Conservation (phyloP, 768 basidiomycete species). For the Russula griseocarnosa region DNA sequence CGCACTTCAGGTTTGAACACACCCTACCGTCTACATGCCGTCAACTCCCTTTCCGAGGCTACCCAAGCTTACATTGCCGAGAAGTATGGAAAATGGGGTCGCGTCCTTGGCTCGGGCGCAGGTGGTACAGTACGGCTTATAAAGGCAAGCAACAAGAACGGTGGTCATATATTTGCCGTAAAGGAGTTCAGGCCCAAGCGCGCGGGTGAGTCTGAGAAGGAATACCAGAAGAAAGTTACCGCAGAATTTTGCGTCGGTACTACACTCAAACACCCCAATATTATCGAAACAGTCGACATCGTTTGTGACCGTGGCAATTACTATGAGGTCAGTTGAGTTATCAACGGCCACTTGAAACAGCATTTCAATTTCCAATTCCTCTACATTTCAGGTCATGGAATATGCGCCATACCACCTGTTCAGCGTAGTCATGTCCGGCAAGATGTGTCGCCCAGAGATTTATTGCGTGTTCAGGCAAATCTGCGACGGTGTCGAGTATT, state of each 20-base stretch:
- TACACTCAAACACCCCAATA: conserved; percentile 89
- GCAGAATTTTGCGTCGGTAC: conserved; percentile 98
- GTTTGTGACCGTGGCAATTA: conserved; percentile 96
- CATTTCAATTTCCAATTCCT: conserved; percentile 14
- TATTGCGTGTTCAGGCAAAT: conserved; percentile 99
- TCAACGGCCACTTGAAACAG: neutral
- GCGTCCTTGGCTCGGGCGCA: conserved; percentile 90
- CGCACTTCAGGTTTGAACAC: conserved; percentile 19
- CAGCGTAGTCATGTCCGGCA: conserved; percentile 98
- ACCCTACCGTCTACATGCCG: conserved; percentile 35
- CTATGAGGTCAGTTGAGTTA: conserved; percentile 73
- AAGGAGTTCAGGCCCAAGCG: conserved; percentile 96
- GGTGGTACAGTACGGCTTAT: conserved; percentile 98
- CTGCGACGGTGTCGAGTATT: conserved; percentile 95
- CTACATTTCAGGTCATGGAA: conserved; percentile 82
- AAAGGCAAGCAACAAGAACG: conserved; percentile 77
- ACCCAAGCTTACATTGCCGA: conserved; percentile 92
- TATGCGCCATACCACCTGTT: conserved; percentile 98
- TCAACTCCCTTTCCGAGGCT: conserved; percentile 68
- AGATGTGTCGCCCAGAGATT: conserved; percentile 97
- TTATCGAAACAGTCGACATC: conserved; percentile 98
- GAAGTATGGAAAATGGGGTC: conserved; percentile 99
- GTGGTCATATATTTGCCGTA: conserved; percentile 85
- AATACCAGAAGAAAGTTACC: conserved; percentile 99
- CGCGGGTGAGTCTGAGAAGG: conserved; percentile 84